phyloP scores from a whole-genome alignment of 345 rosid genomes.

The Litchi chinensis region DNA sequence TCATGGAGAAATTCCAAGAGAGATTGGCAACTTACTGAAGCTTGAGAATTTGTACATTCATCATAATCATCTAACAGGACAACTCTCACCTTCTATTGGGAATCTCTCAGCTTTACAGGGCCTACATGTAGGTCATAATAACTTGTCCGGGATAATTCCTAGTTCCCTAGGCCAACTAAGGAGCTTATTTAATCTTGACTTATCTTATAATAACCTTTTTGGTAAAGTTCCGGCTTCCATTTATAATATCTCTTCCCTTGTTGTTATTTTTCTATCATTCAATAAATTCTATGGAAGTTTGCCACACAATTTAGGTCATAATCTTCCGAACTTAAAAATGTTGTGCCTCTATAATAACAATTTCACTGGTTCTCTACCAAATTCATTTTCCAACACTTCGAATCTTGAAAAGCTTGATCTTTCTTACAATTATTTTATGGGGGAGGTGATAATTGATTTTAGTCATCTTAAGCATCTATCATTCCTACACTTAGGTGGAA shows the following conservation, averaged over 20 bases:
- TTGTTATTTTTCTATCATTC: neutral
- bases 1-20: neutral
- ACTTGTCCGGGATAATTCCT: conserved; percentile 20
- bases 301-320: conserved; percentile 9
- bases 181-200: neutral
- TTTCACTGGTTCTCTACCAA: conserved; percentile 22
- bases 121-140: neutral
- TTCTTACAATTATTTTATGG: fast-evolving
- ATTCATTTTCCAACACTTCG: conserved; percentile 29
- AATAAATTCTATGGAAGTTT: conserved; percentile 19
- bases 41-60: neutral
- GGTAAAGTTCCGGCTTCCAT: conserved; percentile 22
- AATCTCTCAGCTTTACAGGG: conserved; percentile 5
- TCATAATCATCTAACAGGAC: conserved; percentile 7
- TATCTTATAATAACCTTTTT: conserved; percentile 13
- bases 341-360: neutral
- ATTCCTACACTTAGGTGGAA: fast-evolving
- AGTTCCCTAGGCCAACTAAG: conserved; percentile 5
- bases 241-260: conserved; percentile 20
- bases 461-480: neutral
- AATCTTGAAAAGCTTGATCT: fast-evolving
- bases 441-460: conserved; percentile 12
- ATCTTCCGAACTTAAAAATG: conserved; percentile 16
- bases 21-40: neutral
- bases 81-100: conserved; percentile 18